A percentile compares a stretch with the other conserved stretches of the same genome.
phyloP scores from a whole-genome alignment of 2,329 filamentous ascomycete species.

The Aspergillus caelatus region DNA sequence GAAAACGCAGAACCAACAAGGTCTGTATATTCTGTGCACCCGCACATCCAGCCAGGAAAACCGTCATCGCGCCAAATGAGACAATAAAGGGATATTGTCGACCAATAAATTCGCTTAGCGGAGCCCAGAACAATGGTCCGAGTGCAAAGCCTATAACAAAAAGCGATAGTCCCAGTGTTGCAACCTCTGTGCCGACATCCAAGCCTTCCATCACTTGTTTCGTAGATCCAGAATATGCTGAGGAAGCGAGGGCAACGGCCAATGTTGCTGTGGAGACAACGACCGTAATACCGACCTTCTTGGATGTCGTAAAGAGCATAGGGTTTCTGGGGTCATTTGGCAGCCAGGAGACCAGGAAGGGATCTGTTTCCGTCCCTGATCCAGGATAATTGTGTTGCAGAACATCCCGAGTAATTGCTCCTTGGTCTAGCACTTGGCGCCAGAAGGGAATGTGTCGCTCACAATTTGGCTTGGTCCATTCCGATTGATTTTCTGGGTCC shows the following conservation, averaged over 20 bases:
- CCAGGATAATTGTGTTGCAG: constrained; percentile 2
- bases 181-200: constrained; percentile 11
- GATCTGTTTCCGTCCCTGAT: constrained; percentile 7
- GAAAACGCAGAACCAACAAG: constrained; percentile 66
- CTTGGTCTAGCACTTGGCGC: constrained; percentile 8
- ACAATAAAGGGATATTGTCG: constrained; percentile 24
- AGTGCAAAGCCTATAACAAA: constrained; percentile 45
- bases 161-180: constrained; percentile 16
- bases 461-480: not conserved
- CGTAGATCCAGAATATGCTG: constrained; percentile 14
- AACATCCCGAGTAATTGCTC: constrained; percentile 5
- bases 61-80: constrained; percentile 45
- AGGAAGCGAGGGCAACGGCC: constrained; percentile 13
- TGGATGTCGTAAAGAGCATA: not conserved
- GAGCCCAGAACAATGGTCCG: constrained; percentile 41
- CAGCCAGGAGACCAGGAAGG: constrained; percentile 6
- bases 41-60: constrained; percentile 61
- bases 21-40: constrained; percentile 50
- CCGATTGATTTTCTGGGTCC: not conserved
- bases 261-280: constrained; percentile 56
- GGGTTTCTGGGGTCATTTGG: constrained; percentile 7
- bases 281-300: constrained; percentile 26
- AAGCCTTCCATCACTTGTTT: constrained; percentile 12
- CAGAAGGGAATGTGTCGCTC: not conserved
- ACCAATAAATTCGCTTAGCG: constrained; percentile 28